Base-by-base conservation (phyloP, 2,329 filamentous ascomycete species). In the Chaetomium globosum region DNA sequence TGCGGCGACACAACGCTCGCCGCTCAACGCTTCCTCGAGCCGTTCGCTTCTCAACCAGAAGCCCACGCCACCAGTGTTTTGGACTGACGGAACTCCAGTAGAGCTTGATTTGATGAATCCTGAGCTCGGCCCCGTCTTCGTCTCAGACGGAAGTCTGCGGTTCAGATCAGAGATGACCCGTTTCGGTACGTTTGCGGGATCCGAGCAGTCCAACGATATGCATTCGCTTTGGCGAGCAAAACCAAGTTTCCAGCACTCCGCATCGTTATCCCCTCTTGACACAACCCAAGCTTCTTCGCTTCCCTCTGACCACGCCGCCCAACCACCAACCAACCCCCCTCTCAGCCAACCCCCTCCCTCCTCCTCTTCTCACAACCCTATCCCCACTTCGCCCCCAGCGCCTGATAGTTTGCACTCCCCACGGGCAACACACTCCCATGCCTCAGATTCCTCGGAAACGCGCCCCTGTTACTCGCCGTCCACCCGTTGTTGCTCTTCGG, bases 341-440 rank as follows among this genome's bases (percentile, higher is more conserved):
- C 7, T 16, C 39, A 43, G 3, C 31, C 26, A 9, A n/a, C 39
- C n/a, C 39, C 26, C 26, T 26, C 26, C 26, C 39, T 5, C 39
- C 39, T 43, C 16, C 33, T 10, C 33, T 10, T n/a, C 13, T 43
- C 39, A 16, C 59, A 28, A 19, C 33, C 33, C 30, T 59, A 75
- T 0, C 72, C 72, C 78, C 76, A 80, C 64, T 74, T 77, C 46
- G 70, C 67, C 36, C 69, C 72, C 66, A 85, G 68, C 5, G 80
- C 79, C 64, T 78, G 73, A 55, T 80, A 81, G 54, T 79, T 67
- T 10, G 73, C 76, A 73, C 77, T 72, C 57, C 79, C 81, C 3
- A 85, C 73, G 0, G 82, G 78, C 68, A 85, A 67, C 26, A 85
- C 80, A 64, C 80, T 80, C 9, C 83, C 83, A 73, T 85, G 83